Base-by-base conservation (phyloP, 1,284 basidiomycete species). In the Schizophyllum commune region DNA sequence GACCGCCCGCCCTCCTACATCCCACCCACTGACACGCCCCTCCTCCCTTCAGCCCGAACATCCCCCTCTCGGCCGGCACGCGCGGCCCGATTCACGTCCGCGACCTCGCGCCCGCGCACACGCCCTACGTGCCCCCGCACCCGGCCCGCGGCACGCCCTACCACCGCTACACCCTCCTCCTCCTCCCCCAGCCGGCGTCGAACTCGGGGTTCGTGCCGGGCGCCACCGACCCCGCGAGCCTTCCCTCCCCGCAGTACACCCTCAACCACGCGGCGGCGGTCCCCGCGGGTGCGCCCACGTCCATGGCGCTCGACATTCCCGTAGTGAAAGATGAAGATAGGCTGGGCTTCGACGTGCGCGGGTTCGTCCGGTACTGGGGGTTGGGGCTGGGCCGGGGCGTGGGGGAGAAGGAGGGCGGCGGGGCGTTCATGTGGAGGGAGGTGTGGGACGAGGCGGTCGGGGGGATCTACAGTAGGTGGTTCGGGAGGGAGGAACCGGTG, bases 131-230 rank as follows among this genome's bases (percentile, higher is more conserved):
- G 61, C 91, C 94, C 2, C 94, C 94, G 4, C 93, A 96, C 68
- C 94, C 94, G 4, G 89, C 92, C 69, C 80, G 81, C 34, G 93
- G 93, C 55, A 89, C 92, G 5, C 84, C 84, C 0, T 94, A 93
- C 74, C 94, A 96, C 74, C 89, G 94, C 60, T 96, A 95, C 73
- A 85, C 86, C 1, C 68, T 88, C 27, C 74, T 96, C 20, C 77
- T 96, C 32, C 80, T 95, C 58, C 87, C 86, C n/a, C 93, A 96
- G 67, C 76, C 78, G 13, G 22, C 54, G 2, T 17, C 33, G 13
- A 63, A 63, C 19, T 53, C 34, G 51, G 56, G 32, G 55, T 60
- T 33, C 20, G 58, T 60, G 27, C 21, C 20, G 11, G 39, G 47
- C 39, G 19, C 5, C 19, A 27, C 27, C 15, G 53, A 55, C 19